phyloP scores from a whole-genome alignment of 495 filamentous ascomycete genomes.

The Parmelia sp. region DNA sequence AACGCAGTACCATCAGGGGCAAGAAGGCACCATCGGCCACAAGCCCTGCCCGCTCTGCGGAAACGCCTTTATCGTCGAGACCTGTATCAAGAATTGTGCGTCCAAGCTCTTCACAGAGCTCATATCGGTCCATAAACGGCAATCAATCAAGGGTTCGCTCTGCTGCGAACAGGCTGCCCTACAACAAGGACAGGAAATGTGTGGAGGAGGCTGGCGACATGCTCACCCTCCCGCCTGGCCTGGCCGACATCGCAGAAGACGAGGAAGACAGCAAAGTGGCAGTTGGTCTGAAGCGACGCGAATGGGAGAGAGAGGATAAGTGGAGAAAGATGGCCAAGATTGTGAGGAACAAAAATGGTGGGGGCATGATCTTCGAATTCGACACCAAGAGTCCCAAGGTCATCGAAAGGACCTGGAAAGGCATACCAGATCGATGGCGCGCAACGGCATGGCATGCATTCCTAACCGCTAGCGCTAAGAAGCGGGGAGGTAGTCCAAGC shows the following conservation, averaged over 20 bases:
- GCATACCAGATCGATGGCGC: slow-evolving; percentile 94
- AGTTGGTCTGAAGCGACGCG: slow-evolving; percentile 65
- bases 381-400: slow-evolving; percentile 78
- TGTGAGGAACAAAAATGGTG: slow-evolving; percentile 52
- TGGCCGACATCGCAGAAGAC: slow-evolving; percentile 55
- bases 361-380: slow-evolving; percentile 87
- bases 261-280: slow-evolving; percentile 51
- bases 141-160: slow-evolving; percentile 48
- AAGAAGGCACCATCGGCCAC: slow-evolving; percentile 45
- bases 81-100: slow-evolving; percentile 35
- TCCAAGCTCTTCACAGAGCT: slow-evolving; percentile 44
- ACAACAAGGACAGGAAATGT: slow-evolving; percentile 65
- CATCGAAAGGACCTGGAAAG: slow-evolving; percentile 92
- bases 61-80: slow-evolving; percentile 25
- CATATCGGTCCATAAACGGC: slow-evolving; percentile 36
- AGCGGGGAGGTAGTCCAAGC: slow-evolving; percentile 48
- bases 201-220: slow-evolving; percentile 86
- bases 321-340: slow-evolving; percentile 94
- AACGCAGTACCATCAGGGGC: slow-evolving; percentile 47
- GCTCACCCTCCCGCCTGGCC: slow-evolving; percentile 68
- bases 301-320: slow-evolving; percentile 81
- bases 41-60: slow-evolving; percentile 46
- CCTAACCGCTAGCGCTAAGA: slow-evolving; percentile 72
- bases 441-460: slow-evolving; percentile 93
- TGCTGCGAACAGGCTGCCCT: slow-evolving; percentile 67